A percentile compares a stretch with the other conserved stretches of the same genome.
These are phyloP conservation scores for Diaporthe vaccinii DNA, from an alignment of 2,329 filamentous ascomycete genomes.

Conservation along the genomic window DNA sequence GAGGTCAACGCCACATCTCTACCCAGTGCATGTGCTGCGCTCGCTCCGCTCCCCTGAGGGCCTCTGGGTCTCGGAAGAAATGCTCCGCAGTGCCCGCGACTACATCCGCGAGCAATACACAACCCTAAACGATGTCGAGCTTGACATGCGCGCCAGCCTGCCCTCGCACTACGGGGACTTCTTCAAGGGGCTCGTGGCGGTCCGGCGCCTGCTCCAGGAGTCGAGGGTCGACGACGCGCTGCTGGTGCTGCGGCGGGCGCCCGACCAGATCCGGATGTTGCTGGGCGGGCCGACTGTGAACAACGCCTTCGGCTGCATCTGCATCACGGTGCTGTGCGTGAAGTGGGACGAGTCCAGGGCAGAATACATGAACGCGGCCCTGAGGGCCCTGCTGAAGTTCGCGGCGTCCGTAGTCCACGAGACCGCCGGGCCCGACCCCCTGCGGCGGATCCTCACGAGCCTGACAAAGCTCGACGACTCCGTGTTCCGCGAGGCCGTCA, in stretches of 20 bases:
- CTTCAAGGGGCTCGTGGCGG: background rate
- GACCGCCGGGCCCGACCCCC: background rate
- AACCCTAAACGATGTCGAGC: background rate
- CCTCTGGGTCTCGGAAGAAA: conserved; percentile 1
- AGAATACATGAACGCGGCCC: background rate
- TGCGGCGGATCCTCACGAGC: background rate
- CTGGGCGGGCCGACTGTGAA: background rate
- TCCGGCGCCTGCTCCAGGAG: conserved; percentile 8
- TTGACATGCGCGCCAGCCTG: background rate
- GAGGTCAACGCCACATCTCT: background rate
- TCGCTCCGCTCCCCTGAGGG: background rate
- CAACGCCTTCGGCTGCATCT: background rate
- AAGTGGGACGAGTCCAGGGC: conserved; percentile 1
- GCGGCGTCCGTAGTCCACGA: background rate
- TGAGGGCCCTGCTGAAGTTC: background rate
- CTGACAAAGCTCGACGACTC: background rate
- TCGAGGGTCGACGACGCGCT: background rate
- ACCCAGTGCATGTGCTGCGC: background rate
- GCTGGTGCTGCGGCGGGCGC: background rate
- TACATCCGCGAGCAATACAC: background rate
- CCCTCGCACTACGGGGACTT: conserved; percentile 2
- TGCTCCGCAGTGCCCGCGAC: background rate
- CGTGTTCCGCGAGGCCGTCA: background rate
- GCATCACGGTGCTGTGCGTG: conserved; percentile 2
- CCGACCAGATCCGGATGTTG: background rate